Conservation (phyloP, 495 filamentous ascomycete genomes). For the Hypoxylon intermedium region DNA sequence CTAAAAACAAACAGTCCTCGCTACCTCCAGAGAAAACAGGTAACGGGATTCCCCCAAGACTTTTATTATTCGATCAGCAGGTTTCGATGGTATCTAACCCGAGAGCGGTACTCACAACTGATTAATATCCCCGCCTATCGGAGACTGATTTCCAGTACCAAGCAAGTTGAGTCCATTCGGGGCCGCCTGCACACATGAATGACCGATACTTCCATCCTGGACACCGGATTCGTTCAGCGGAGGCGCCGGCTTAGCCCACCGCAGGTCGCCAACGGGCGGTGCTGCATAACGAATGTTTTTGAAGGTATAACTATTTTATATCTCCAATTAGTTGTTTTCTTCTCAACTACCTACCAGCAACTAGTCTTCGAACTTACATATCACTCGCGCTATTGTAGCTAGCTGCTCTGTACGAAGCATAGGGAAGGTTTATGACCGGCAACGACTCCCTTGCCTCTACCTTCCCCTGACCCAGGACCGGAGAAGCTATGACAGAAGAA, state of each 20-base stretch:
- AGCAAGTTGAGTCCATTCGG: conserved; percentile 47
- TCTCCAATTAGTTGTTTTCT: neutral
- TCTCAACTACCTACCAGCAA: neutral
- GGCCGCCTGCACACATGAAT: conserved; percentile 53
- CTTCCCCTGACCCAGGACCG: neutral
- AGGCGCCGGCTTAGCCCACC: conserved; percentile 62
- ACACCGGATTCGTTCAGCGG: conserved; percentile 53
- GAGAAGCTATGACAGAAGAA: neutral
- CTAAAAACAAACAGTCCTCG: conserved; percentile 22
- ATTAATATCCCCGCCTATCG: conserved; percentile 47
- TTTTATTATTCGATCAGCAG: conserved; percentile 15
- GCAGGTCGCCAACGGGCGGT: conserved; percentile 59
- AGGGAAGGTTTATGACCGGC: conserved; percentile 36
- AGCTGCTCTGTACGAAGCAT: conserved; percentile 41
- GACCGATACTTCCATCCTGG: conserved; percentile 59
- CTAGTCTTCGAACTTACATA: conserved; percentile 16
- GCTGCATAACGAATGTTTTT: conserved; percentile 66
- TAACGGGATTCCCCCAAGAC: conserved; percentile 46
- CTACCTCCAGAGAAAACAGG: conserved; percentile 44
- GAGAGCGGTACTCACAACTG: conserved; percentile 40
- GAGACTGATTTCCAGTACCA: conserved; percentile 45
- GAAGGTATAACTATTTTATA: conserved; percentile 51
- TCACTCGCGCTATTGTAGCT: conserved; percentile 39
- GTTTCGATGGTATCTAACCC: neutral
- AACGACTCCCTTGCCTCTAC: conserved; percentile 1